Conservation (phyloP, 1,284 basidiomycete species). For the Pseudomicrostroma phylloplanum region DNA sequence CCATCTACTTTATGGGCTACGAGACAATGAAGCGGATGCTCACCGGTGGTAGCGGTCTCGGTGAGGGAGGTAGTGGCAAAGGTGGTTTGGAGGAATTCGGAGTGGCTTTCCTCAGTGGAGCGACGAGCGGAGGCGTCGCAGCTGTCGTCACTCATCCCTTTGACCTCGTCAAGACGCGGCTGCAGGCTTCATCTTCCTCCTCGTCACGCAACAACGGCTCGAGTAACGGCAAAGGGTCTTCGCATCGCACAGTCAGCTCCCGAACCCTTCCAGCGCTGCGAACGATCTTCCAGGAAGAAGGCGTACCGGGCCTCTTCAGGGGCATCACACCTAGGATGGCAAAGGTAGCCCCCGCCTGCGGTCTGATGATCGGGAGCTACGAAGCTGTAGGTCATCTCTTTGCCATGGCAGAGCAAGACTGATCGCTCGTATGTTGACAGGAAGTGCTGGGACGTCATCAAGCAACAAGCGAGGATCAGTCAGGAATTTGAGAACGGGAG, state of each 20-base stretch:
- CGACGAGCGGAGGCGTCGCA: constrained; percentile 58
- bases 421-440: neutral
- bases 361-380: constrained; percentile 92
- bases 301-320: constrained; percentile 69
- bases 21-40: constrained; percentile 49
- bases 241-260: neutral
- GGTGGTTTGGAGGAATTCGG: constrained; percentile 59
- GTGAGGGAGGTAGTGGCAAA: constrained; percentile 62
- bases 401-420: constrained; percentile 1
- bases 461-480: too few relatives aligned
- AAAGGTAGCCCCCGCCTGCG: constrained; percentile 98
- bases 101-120: constrained; percentile 75
- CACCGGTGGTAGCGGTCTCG: constrained; percentile 48
- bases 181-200: constrained; percentile 56
- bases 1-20: constrained; percentile 69
- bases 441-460: too few relatives aligned
- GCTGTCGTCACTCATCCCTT: constrained; percentile 89
- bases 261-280: constrained; percentile 54
- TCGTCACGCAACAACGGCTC: neutral
- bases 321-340: constrained; percentile 80
- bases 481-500: too few relatives aligned
- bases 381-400: constrained; percentile 59
- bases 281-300: constrained; percentile 72
- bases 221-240: neutral
- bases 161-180: constrained; percentile 88